Conservation (phyloP, 1,139 yeast species). For the Diutina mesorugosa region DNA sequence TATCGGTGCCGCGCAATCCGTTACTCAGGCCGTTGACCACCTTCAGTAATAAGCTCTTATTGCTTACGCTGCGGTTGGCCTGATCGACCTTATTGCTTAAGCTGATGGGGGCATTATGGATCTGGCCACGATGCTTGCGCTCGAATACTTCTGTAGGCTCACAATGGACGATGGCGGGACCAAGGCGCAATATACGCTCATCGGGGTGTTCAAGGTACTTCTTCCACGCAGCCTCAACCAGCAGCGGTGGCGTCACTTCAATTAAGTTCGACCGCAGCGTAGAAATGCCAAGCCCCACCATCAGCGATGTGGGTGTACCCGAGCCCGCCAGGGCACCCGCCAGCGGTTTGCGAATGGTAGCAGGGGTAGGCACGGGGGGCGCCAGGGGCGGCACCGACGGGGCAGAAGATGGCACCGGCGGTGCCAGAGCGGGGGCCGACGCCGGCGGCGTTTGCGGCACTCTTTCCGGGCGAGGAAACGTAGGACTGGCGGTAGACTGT, state of each 20-base stretch:
- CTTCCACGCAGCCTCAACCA: slow-evolving; percentile 61
- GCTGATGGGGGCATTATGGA: slow-evolving; percentile 52
- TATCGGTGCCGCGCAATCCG: slow-evolving; percentile 16
- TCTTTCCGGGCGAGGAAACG: neutral
- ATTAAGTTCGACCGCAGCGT: neutral
- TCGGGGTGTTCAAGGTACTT: slow-evolving; percentile 43
- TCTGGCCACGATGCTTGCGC: slow-evolving; percentile 38
- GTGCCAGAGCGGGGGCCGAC: neutral
- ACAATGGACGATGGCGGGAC: slow-evolving; percentile 29
- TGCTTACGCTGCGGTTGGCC: slow-evolving; percentile 17
- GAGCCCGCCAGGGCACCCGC: neutral
- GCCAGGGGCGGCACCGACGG: neutral
- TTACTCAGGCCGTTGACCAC: slow-evolving; percentile 37
- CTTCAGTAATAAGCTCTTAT: slow-evolving; percentile 25
- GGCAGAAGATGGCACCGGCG: neutral
- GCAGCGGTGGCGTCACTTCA: slow-evolving; percentile 36
- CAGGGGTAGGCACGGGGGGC: neutral
- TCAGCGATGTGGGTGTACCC: neutral
- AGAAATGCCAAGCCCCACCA: neutral
- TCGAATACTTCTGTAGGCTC: slow-evolving; percentile 38
- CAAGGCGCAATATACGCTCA: slow-evolving; percentile 62
- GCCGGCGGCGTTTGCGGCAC: neutral
- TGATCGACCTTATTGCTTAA: slow-evolving; percentile 14
- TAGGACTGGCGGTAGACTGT: neutral
- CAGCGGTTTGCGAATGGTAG: neutral